Evolutionary conservation across 805 yeast species (phyloP).

Genomic region (Candida saitoana): DNA sequence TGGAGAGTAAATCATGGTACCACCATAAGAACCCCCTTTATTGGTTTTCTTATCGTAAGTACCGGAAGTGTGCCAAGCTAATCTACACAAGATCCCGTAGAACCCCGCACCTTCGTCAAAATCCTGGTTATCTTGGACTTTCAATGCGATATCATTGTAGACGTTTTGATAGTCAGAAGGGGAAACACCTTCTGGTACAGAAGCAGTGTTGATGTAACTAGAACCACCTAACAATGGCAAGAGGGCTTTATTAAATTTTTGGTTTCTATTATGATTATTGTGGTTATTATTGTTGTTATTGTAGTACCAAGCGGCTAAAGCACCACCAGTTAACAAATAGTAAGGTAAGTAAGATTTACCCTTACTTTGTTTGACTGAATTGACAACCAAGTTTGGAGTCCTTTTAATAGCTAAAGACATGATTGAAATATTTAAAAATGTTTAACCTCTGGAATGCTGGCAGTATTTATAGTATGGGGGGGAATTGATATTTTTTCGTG

Average conservation of each 20-base stretch:
- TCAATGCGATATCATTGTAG: conserved; percentile 69
- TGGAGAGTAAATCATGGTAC: conserved; percentile 33
- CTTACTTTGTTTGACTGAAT: background rate
- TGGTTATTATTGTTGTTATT: conserved; percentile 10
- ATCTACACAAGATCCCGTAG: conserved; percentile 33
- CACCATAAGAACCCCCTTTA: conserved; percentile 35
- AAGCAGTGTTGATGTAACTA: conserved; percentile 25
- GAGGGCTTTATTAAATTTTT: conserved; percentile 2
- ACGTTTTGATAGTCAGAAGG: conserved; percentile 57
- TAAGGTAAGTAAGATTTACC: conserved; percentile 1
- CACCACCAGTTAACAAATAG: conserved; percentile 18
- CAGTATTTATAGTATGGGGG: background rate
- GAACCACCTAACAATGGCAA: conserved; percentile 19
- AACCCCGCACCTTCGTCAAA: conserved; percentile 36
- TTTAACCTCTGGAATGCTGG: background rate
- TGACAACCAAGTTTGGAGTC: conserved; percentile 6
- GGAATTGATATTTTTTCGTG: too few species aligned
- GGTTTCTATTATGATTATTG: conserved; percentile 5
- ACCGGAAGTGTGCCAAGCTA: conserved; percentile 39
- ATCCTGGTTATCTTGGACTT: conserved; percentile 45
- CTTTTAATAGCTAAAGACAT: conserved; percentile 10
- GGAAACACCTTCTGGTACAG: conserved; percentile 33
- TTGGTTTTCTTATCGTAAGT: conserved; percentile 24
- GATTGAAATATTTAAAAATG: background rate
- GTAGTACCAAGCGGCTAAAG: conserved; percentile 17